These are phyloP conservation scores for Protomyces inouyei DNA, from an alignment of 1,139 yeast genomes.

Conservation along the genomic window DNA sequence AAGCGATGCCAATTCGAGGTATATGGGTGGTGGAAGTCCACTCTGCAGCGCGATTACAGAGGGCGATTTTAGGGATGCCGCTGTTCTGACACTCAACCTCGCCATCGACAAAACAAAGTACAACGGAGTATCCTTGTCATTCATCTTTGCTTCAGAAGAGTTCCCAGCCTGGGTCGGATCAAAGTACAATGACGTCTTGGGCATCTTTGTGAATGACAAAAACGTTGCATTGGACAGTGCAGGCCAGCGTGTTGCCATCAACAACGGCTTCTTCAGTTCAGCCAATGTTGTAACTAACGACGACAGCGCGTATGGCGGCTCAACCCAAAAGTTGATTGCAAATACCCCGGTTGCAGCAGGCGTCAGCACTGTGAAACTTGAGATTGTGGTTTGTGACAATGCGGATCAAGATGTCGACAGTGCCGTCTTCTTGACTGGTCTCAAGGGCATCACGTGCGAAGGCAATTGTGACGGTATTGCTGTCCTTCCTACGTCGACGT, in stretches of 20 bases:
- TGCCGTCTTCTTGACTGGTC: background rate
- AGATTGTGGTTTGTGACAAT: background rate
- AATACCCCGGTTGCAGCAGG: background rate
- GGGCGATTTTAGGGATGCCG: background rate
- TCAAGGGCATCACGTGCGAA: background rate
- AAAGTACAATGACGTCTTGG: background rate
- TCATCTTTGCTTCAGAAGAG: background rate
- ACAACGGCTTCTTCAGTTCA: background rate
- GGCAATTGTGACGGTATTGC: background rate
- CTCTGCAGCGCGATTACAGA: background rate
- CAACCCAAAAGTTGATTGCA: background rate
- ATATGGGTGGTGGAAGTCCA: background rate
- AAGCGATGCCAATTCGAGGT: background rate
- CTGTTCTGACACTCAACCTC: background rate
- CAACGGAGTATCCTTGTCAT: background rate
- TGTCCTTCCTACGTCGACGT: background rate
- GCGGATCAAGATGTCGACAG: background rate
- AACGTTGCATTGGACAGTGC: background rate
- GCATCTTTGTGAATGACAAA: background rate
- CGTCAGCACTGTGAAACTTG: background rate
- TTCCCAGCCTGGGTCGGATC: background rate
- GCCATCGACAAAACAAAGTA: background rate
- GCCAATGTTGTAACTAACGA: background rate
- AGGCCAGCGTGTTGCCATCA: constrained; percentile 6
- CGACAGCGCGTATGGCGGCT: background rate